A percentile compares a stretch with the other conserved stretches of the same genome.
These are phyloP conservation scores for Lactifluus subvellereus DNA, from an alignment of 768 basidiomycete genomes.

Conservation along the genomic window DNA sequence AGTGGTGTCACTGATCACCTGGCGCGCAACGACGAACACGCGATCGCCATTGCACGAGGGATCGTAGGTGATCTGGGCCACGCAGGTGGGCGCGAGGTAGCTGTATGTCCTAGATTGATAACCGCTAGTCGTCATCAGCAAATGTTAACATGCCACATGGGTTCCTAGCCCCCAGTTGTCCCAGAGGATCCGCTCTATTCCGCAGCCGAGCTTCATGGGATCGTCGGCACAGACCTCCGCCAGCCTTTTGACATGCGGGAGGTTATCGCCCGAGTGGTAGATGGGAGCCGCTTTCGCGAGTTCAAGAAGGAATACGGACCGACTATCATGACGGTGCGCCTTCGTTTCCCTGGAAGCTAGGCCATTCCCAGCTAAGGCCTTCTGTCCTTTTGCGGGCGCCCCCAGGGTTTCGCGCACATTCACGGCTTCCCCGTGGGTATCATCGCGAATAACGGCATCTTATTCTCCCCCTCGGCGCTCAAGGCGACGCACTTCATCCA, in stretches of 20 bases:
- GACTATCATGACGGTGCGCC: constrained; percentile 77
- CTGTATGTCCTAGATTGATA: constrained; percentile 37
- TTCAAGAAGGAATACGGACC: constrained; percentile 95
- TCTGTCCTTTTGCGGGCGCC: not conserved
- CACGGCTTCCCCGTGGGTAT: constrained; percentile 90
- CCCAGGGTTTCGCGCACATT: constrained; percentile 82
- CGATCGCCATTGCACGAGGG: constrained; percentile 69
- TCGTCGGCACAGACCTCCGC: constrained; percentile 84
- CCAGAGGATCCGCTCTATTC: constrained; percentile 76
- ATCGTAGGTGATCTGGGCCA: constrained; percentile 74
- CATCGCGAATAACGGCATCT: constrained; percentile 89
- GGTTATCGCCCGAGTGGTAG: constrained; percentile 85
- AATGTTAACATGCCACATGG: constrained; percentile 10
- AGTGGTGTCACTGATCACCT: constrained; percentile 90
- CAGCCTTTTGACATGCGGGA: constrained; percentile 93
- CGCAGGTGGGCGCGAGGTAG: constrained; percentile 45
- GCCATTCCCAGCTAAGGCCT: not conserved
- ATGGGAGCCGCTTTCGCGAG: constrained; percentile 87
- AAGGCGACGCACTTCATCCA: constrained; percentile 96
- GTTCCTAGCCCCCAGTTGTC: constrained; percentile 43
- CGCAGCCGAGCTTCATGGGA: constrained; percentile 78
- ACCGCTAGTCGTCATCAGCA: not conserved
- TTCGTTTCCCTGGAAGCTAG: not conserved
- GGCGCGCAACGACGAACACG: constrained; percentile 80
- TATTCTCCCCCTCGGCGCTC: constrained; percentile 88